Conservation (phyloP, 140 eudicot genomes). For the Senecio squalidus region DNA sequence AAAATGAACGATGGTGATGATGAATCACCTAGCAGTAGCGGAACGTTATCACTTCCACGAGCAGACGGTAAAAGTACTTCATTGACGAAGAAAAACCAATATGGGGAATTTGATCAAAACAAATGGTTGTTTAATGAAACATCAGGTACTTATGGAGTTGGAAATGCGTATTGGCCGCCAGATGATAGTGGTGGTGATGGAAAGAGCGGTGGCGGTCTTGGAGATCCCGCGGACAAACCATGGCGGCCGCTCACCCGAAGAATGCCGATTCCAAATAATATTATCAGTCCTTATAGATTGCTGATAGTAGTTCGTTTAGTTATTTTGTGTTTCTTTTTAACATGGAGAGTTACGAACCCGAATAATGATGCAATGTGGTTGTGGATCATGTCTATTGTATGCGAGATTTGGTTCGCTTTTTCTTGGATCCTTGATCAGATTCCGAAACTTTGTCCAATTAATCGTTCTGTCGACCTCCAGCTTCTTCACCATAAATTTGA, state of each 20-base stretch:
- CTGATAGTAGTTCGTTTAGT: slow-evolving; percentile 48
- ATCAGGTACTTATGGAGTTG: slow-evolving; percentile 83
- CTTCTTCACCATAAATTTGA: slow-evolving; percentile 50
- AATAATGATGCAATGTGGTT: slow-evolving; percentile 56
- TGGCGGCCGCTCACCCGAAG: slow-evolving; percentile 56
- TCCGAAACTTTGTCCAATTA: slow-evolving; percentile 48
- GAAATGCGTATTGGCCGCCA: slow-evolving; percentile 86
- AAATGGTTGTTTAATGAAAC: slow-evolving; percentile 78
- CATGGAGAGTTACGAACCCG: slow-evolving; percentile 55
- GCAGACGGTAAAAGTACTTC: slow-evolving; percentile 43
- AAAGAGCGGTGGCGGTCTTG: slow-evolving; percentile 14
- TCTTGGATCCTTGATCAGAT: slow-evolving; percentile 70
- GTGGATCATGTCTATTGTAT: slow-evolving; percentile 54
- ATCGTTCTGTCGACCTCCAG: slow-evolving; percentile 39
- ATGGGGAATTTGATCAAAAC: slow-evolving; percentile 79
- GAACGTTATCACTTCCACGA: slow-evolving; percentile 53
- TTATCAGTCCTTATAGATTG: slow-evolving; percentile 56
- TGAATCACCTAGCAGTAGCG: slow-evolving; percentile 32
- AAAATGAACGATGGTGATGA: slow-evolving; percentile 48
- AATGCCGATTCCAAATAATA: slow-evolving; percentile 30
- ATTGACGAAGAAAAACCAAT: slow-evolving; percentile 59
- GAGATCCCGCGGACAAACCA: slow-evolving; percentile 57
- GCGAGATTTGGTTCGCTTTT: slow-evolving; percentile 65
- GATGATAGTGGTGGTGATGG: slow-evolving; percentile 38
- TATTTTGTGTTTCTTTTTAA: slow-evolving; percentile 46